phyloP scores from a whole-genome alignment of 2,329 filamentous ascomycete species.

The Claviceps africana region DNA sequence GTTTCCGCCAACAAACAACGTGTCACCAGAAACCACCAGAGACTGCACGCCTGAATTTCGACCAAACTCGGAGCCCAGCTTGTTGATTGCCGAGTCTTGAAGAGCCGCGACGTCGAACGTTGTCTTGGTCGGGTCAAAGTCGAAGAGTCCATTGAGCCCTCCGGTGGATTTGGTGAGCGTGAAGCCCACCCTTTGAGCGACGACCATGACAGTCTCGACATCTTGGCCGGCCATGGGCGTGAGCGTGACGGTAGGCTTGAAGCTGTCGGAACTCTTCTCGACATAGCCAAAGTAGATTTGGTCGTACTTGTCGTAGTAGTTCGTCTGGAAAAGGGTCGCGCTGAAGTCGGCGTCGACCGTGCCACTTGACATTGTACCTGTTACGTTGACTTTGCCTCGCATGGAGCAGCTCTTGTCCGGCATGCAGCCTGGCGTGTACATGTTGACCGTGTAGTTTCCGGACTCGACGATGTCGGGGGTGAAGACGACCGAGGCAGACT shows the following conservation, averaged over 20 bases:
- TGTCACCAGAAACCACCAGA: constrained; percentile 49
- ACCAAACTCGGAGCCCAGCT: constrained; percentile 57
- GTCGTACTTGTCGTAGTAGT: constrained; percentile 94
- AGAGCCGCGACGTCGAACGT: constrained; percentile 49
- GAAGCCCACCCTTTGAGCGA: constrained; percentile 82
- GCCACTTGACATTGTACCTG: constrained; percentile 49
- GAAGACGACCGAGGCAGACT: constrained; percentile 60
- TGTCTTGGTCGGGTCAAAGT: constrained; percentile 53
- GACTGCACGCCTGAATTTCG: constrained; percentile 53
- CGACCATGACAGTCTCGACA: constrained; percentile 53
- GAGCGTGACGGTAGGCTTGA: constrained; percentile 70
- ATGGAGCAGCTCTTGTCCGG: constrained; percentile 63
- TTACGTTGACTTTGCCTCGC: constrained; percentile 73
- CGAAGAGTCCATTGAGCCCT: constrained; percentile 78
- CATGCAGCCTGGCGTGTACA: constrained; percentile 85
- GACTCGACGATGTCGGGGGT: constrained; percentile 73
- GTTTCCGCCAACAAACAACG: constrained; percentile 69
- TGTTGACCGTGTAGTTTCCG: constrained; percentile 78
- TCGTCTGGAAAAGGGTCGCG: constrained; percentile 69
- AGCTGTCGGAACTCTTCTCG: constrained; percentile 57
- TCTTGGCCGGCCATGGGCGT: constrained; percentile 51
- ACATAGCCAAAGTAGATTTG: constrained; percentile 77
- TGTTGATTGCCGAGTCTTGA: constrained; percentile 58
- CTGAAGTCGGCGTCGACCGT: constrained; percentile 34
- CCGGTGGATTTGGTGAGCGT: constrained; percentile 58